Conservation (phyloP, 768 basidiomycete species). For the Panaeolus papilionaceus region DNA sequence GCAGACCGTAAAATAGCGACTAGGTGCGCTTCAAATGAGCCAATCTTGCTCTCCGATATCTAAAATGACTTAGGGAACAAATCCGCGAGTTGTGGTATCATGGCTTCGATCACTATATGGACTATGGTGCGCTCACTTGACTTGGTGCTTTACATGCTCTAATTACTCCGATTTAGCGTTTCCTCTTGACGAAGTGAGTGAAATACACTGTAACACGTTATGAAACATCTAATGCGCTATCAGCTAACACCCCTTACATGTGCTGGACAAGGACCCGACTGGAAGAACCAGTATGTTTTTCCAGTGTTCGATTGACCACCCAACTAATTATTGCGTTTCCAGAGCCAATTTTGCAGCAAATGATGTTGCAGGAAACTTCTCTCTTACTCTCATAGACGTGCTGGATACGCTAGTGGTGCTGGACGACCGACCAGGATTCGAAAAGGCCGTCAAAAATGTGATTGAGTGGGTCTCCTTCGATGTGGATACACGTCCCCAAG, state of each 20-base stretch:
- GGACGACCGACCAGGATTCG: slow-evolving; percentile 78
- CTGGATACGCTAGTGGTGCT: slow-evolving; percentile 93
- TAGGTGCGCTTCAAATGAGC: slow-evolving; percentile 48
- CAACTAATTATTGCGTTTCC: slow-evolving; percentile 22
- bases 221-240: slow-evolving; percentile 5
- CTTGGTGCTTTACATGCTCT: slow-evolving; percentile 20
- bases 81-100: slow-evolving; percentile 88
- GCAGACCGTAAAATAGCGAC: slow-evolving; percentile 58
- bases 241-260: slow-evolving; percentile 92
- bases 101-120: slow-evolving; percentile 91
- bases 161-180: slow-evolving; percentile 59
- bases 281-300: slow-evolving; percentile 74
- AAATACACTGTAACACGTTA: slow-evolving; percentile 7
- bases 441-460: slow-evolving; percentile 82
- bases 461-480: slow-evolving; percentile 89
- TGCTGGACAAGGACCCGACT: slow-evolving; percentile 85
- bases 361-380: slow-evolving; percentile 95
- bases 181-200: slow-evolving; percentile 78
- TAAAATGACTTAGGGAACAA: slow-evolving; percentile 54
- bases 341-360: slow-evolving; percentile 79
- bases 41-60: neutral
- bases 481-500: slow-evolving; percentile 95
- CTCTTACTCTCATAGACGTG: slow-evolving; percentile 80
- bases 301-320: neutral
- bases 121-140: slow-evolving; percentile 55